Evolutionary conservation across 2,329 filamentous ascomycete species (phyloP).

Genomic region (Stagonosporopsis tanaceti): DNA sequence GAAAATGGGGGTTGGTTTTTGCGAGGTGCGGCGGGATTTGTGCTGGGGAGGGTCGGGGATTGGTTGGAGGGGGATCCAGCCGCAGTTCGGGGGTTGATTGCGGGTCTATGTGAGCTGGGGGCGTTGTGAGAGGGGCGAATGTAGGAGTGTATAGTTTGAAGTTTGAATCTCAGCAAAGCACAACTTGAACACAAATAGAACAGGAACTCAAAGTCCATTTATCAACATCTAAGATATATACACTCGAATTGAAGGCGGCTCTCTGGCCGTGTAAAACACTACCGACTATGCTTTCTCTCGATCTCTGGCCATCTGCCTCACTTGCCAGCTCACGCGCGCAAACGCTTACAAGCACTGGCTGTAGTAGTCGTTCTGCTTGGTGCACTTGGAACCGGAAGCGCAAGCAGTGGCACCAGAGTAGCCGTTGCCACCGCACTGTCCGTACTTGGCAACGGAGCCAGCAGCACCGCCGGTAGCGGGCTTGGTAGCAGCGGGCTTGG

Average conservation of each 20-base stretch:
- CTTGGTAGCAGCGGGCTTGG: conserved; percentile 27
- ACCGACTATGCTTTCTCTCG: background rate
- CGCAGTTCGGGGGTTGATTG: background rate
- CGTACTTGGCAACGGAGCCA: conserved; percentile 31
- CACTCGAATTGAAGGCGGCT: conserved; percentile 17
- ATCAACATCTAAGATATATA: conserved; percentile 19
- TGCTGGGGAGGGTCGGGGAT: background rate
- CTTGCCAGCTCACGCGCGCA: background rate
- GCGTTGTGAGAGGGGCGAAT: background rate
- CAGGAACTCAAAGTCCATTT: conserved; percentile 12
- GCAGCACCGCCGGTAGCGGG: conserved; percentile 1
- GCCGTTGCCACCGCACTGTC: conserved; percentile 57
- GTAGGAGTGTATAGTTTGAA: too few relatives aligned
- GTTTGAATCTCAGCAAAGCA: background rate
- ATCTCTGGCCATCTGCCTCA: background rate
- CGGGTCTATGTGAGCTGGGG: background rate
- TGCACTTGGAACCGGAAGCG: conserved; percentile 51
- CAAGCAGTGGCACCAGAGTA: conserved; percentile 54
- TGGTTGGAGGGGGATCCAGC: background rate
- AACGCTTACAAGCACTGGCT: conserved; percentile 52
- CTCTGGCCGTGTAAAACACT: conserved; percentile 3
- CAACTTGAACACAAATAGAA: background rate
- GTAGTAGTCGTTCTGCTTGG: conserved; percentile 56
- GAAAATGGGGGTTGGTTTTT: conserved; percentile 11
- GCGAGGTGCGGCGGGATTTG: background rate